Base-by-base conservation (phyloP, 2,329 filamentous ascomycete species). In the Coniella lustricola region DNA sequence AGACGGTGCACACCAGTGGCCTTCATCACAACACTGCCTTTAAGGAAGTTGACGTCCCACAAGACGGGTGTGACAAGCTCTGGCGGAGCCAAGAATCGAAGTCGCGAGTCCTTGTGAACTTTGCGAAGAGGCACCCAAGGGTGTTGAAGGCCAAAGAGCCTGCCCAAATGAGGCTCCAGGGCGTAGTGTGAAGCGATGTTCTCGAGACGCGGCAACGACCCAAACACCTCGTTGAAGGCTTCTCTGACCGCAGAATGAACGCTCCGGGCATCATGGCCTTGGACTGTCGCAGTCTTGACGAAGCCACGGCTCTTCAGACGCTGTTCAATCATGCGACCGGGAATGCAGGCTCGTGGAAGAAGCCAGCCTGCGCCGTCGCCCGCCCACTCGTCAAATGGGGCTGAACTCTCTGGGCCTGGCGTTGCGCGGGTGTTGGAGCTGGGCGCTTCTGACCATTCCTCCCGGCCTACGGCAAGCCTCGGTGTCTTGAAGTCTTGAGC, bases 101-200 rank as follows among this genome's bases (percentile, higher is more conserved):
- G 72, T 21, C 81, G 77, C 0, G 83, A 82, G 49, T 88, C 84
- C 59, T 85, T 88, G 60, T 86, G 79, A 3, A 88, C 69, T 62
- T 90, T 90, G 44, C 86, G 79, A 16, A 91, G 69, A 4, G 87
- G 87, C n/a, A 90, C 75, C 76, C 85, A 88, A 0, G 77, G 66
- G 37, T 84, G 81, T 46, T 77, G 74, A 16, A 90, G 70, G 5
- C 82, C 86, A 17, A 82, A 67, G 45, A 75, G 81, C 35, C 69
- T 69, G 4, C 66, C 57, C 10, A 68, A 59, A 38, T 63, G 63
- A n/a, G 59, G 57, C 39, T 68, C 66, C 4, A 62, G 54, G 29
- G 44, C 48, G 8, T 52, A 50, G 9, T 58, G 58, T 3, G 61
- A 61, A 7, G 60, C 57, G n/a, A 60, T 60, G 38, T 56, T 59